Conservation (phyloP, 371 early-diverging fungal genomes). For the Thermomucor indicae-seudaticae region DNA sequence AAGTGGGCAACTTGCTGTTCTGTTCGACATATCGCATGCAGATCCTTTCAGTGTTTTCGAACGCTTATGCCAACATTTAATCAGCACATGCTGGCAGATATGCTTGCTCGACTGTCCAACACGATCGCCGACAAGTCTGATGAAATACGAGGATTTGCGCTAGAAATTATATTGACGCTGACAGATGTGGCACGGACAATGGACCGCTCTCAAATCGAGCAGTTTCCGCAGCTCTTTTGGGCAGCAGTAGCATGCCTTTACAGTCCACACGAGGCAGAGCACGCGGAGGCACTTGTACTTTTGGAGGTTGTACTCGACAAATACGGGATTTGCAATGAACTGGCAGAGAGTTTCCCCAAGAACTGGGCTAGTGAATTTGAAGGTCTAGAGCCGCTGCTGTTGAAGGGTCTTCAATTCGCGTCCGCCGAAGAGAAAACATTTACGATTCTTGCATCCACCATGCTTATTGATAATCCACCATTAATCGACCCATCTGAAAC, state of each 20-base stretch:
- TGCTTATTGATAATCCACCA: conserved; percentile 54
- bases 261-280: conserved; percentile 78
- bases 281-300: conserved; percentile 59
- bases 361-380: conserved; percentile 75
- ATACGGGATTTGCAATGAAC: conserved; percentile 15
- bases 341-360: conserved; percentile 58
- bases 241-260: conserved; percentile 73
- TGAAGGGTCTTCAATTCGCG: conserved; percentile 68
- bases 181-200: conserved; percentile 62
- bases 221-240: conserved; percentile 83
- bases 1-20: conserved; percentile 90
- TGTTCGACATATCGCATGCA: conserved; percentile 85
- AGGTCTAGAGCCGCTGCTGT: conserved; percentile 74
- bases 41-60: conserved; percentile 86
- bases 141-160: conserved; percentile 84
- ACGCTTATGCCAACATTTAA: conserved; percentile 74
- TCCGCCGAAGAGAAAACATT: conserved; percentile 54
- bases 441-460: conserved; percentile 26
- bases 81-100: conserved; percentile 77
- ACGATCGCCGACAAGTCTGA: conserved; percentile 79
- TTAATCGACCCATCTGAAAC: conserved; percentile 64
- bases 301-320: conserved; percentile 62
- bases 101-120: conserved; percentile 79
- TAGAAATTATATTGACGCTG: conserved; percentile 79
- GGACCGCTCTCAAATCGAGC: conserved; percentile 50